Conservation (phyloP, 208 protist genomes). For the Herpetomonas muscarum region DNA sequence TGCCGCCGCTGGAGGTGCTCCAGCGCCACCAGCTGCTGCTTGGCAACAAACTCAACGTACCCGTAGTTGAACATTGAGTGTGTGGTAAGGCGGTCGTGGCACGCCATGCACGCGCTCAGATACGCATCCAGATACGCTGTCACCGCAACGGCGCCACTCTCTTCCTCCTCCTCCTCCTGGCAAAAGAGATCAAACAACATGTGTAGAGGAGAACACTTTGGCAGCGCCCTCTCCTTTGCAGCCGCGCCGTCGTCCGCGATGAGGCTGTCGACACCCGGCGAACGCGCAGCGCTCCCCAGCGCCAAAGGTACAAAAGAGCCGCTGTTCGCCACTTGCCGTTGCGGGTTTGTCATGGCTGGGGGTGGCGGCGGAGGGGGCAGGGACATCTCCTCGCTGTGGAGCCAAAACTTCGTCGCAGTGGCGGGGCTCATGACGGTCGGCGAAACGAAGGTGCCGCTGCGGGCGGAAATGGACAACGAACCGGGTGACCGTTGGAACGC, state of each 20-base stretch:
- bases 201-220: background rate
- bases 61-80: conserved; percentile 43
- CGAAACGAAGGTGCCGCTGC: background rate
- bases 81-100: background rate
- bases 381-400: background rate
- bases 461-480: background rate
- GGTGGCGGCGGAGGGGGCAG: background rate
- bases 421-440: background rate
- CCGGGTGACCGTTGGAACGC: background rate
- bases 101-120: conserved; percentile 3
- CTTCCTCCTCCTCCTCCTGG: background rate
- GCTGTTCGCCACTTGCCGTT: too few relatives aligned
- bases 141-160: background rate
- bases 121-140: conserved; percentile 12
- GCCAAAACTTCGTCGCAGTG: background rate
- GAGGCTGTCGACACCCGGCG: too few relatives aligned
- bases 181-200: background rate
- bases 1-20: conserved; percentile 42
- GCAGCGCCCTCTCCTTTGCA: background rate
- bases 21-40: conserved; percentile 34
- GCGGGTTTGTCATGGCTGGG: background rate
- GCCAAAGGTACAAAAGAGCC: too few relatives aligned
- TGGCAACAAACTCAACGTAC: conserved; percentile 46
- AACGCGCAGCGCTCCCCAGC: background rate
- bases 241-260: background rate